Percentiles rank a stretch among this genome's conserved stretches.
Evolutionary conservation across 768 basidiomycete genomes (phyloP).

Genomic region (Boletus bicolor): DNA sequence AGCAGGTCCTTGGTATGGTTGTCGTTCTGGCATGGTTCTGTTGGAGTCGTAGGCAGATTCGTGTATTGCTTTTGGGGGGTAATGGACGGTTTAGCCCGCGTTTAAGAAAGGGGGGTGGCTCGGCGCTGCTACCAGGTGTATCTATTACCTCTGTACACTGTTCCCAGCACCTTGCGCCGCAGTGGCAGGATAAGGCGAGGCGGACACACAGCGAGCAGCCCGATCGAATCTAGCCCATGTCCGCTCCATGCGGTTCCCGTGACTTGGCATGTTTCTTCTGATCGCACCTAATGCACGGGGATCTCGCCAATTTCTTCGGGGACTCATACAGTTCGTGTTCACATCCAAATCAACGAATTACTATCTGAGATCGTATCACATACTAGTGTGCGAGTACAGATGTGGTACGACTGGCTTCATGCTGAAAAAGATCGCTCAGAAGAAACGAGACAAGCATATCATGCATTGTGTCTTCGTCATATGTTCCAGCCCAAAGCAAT

Average conservation of each 20-base stretch:
- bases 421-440: background rate
- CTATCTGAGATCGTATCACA: background rate
- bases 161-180: background rate
- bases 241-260: constrained; percentile 6
- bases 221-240: constrained; percentile 9
- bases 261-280: background rate
- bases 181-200: constrained; percentile 16
- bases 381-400: no score
- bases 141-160: background rate
- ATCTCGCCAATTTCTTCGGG: background rate
- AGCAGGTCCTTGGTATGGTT: constrained; percentile 38
- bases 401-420: background rate
- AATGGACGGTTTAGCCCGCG: background rate
- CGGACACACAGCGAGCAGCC: constrained; percentile 1
- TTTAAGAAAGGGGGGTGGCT: background rate
- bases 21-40: constrained; percentile 27
- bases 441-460: background rate
- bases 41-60: background rate
- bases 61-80: background rate
- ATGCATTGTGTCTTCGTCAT: background rate
- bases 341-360: background rate
- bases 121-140: background rate
- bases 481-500: background rate
- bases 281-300: background rate
- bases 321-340: background rate